Percentiles rank a stretch among this genome's conserved stretches.
These are phyloP conservation scores for Rhodomyrtus tomentosa DNA, from an alignment of 345 rosid species.

Conservation along the genomic window DNA sequence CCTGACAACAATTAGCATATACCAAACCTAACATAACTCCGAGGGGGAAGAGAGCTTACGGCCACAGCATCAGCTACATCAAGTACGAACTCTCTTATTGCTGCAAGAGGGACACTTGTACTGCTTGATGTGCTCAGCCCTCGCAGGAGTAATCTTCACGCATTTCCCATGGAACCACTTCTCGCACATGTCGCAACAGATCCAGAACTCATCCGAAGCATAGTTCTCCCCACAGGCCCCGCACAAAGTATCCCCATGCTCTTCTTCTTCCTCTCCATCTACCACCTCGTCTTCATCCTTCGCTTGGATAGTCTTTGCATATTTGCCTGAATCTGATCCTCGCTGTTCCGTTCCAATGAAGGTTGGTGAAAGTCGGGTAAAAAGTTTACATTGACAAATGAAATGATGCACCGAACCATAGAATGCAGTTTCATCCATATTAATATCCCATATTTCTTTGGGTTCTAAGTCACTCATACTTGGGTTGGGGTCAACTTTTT, in stretches of 20 bases:
- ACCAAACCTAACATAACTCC: not conserved
- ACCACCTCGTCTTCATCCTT: constrained; percentile 35
- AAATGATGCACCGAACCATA: not conserved
- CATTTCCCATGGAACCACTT: constrained; percentile 85
- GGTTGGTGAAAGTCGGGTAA: not conserved
- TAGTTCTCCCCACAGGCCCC: constrained; percentile 83
- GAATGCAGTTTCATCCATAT: constrained; percentile 19
- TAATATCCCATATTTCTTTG: constrained; percentile 23
- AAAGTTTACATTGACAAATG: not conserved
- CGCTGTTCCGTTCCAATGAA: constrained; percentile 16
- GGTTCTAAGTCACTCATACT: not conserved
- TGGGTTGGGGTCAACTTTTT: not conserved
- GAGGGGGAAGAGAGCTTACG: not conserved
- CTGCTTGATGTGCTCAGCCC: constrained; percentile 81
- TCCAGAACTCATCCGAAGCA: constrained; percentile 75
- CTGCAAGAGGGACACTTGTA: constrained; percentile 86
- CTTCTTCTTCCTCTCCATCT: constrained; percentile 55
- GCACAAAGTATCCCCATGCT: constrained; percentile 61
- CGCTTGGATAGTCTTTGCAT: constrained; percentile 13
- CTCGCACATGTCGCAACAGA: constrained; percentile 72
- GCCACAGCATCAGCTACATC: constrained; percentile 3
- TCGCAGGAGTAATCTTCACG: constrained; percentile 81
- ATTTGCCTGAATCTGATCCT: constrained; percentile 34
- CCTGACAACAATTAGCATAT: not conserved
- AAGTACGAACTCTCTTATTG: constrained; percentile 67